Conservation (phyloP, 345 rosid genomes). For the Conringia planisiliqua region DNA sequence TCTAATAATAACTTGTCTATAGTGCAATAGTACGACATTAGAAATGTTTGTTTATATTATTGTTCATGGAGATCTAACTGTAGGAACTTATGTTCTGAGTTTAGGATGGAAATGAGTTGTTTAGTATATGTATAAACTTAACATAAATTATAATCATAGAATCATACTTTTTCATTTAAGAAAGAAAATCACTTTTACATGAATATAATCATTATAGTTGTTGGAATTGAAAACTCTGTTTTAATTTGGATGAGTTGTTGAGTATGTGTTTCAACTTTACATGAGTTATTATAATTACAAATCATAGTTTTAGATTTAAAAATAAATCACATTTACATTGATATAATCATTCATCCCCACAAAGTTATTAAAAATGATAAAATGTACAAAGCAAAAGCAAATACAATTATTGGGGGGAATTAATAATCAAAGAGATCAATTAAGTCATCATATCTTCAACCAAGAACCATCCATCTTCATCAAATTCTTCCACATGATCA, state of each 20-base stretch:
- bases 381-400: constrained; percentile 7
- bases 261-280: background rate
- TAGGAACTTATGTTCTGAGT: no score
- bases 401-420: constrained; percentile 13
- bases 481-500: constrained; percentile 38
- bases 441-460: constrained; percentile 45
- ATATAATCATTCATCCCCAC: constrained; percentile 19
- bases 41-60: no score
- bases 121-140: no score
- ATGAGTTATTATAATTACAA: constrained; percentile 4
- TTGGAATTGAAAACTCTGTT: background rate
- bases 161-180: no score
- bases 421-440: constrained; percentile 7
- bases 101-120: no score
- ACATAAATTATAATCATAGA: no score
- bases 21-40: no score
- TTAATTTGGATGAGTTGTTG: background rate
- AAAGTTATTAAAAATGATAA: constrained; percentile 13
- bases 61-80: no score
- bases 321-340: constrained; percentile 21
- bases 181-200: no score
- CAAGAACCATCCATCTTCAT: constrained; percentile 54
- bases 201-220: background rate
- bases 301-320: constrained; percentile 14
- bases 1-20: no score